A percentile compares a stretch with the other conserved stretches of the same genome.
Conservation (phyloP, 75 land plant species). For the Picea sitchensis region DNA sequence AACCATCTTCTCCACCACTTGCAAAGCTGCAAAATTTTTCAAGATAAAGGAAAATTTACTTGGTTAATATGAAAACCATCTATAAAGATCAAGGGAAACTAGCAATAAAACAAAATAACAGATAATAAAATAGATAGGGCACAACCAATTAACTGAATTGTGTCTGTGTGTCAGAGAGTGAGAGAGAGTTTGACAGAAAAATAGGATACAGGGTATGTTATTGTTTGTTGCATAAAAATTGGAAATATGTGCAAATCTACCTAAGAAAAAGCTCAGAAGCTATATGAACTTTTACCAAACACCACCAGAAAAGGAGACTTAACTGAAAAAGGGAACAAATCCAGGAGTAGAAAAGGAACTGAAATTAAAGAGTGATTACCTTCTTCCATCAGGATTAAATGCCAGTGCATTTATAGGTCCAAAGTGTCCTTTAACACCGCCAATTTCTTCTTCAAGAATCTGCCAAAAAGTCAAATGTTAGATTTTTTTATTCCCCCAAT, state of each 20-base stretch:
- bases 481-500: no score
- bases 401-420: constrained; percentile 98
- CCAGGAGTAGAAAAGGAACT: background rate
- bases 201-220: no score
- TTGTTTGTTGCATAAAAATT: background rate
- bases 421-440: constrained; percentile 97
- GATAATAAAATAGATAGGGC: background rate
- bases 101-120: background rate
- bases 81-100: background rate
- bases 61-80: background rate
- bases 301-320: background rate
- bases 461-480: constrained; percentile 10
- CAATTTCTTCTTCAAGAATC: constrained; percentile 91
- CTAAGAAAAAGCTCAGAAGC: background rate
- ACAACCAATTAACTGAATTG: background rate
- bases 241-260: background rate
- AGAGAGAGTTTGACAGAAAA: no score
- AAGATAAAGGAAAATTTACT: no score
- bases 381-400: constrained; percentile 96
- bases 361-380: constrained; percentile 32
- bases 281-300: background rate
- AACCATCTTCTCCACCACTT: constrained; percentile 98
- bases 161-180: background rate
- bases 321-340: constrained; percentile 3
- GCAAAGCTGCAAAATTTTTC: constrained; percentile 50